Percentiles rank a stretch among this genome's conserved stretches.
Conservation (phyloP, 352 stramenopile genomes). For the Pythium scleroteichum region DNA sequence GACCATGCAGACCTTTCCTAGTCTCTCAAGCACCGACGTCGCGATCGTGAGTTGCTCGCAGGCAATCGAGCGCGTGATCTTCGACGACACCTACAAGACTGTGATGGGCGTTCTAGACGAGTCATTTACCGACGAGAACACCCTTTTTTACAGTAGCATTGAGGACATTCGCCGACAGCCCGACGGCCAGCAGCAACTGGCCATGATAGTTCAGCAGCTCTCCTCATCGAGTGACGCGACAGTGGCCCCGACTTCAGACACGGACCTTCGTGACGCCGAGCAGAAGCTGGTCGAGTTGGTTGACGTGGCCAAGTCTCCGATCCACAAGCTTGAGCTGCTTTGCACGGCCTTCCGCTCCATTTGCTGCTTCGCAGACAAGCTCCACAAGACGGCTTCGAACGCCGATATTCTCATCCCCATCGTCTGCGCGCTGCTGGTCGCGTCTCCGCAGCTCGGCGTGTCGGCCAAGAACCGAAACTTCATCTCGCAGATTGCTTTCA, state of each 20-base stretch:
- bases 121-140: conserved; percentile 45
- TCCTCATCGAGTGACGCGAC: background rate
- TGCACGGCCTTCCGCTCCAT: conserved; percentile 59
- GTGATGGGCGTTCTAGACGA: conserved; percentile 59
- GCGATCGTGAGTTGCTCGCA: conserved; percentile 49
- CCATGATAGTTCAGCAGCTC: conserved; percentile 10
- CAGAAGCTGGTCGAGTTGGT: conserved; percentile 48
- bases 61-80: conserved; percentile 65
- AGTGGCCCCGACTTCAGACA: conserved; percentile 24
- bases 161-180: conserved; percentile 52
- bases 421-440: conserved; percentile 60
- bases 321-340: conserved; percentile 67
- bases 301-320: conserved; percentile 44
- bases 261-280: conserved; percentile 48
- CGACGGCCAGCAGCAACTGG: conserved; percentile 24
- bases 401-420: conserved; percentile 75
- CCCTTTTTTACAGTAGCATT: conserved; percentile 48
- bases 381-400: conserved; percentile 63
- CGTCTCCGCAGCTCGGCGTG: conserved; percentile 25
- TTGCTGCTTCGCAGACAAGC: conserved; percentile 65
- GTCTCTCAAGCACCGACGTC: conserved; percentile 49
- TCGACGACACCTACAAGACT: conserved; percentile 61
- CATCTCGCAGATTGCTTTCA: conserved; percentile 73
- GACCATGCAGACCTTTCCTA: conserved; percentile 65
- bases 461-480: conserved; percentile 34